Base-by-base conservation (phyloP, 441 rosid species). In the Omphalea diandra region DNA sequence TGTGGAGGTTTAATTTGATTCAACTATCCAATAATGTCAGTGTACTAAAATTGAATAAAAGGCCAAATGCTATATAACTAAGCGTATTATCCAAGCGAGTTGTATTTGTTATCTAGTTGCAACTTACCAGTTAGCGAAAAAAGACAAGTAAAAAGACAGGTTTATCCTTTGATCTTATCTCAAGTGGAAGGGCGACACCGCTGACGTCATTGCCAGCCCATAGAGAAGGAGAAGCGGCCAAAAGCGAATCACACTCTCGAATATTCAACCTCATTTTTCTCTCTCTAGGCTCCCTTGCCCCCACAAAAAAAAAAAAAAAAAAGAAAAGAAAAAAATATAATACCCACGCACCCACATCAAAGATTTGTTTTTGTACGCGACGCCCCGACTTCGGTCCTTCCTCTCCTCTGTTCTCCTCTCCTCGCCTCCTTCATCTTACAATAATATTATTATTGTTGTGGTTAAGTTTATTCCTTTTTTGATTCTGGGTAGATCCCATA, bases 331-430 rank as follows among this genome's bases (percentile, higher is more conserved):
- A 27, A 27, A 11, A 18, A 4, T 26, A 24, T 36, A 50, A n/a
- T 29, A 24, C 52, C 31, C 65, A 46, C 59, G 26, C 77, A 62
- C 67, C 70, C 59, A 27, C 77, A 62, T 69, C 70, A 65, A 85
- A 86, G 91, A 88, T 87, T 88, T 90, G 77, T 79, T 73, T 70
- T 63, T 32, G 75, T 82, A 88, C 79, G 98, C 98, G 98, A 88
- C 97, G 95, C 79, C 83, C 82, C 94, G 98, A 87, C 92, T 73
- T 80, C 69, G 90, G 66, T 63, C 29, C 71, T 64, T 22, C 5
- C 27, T 46, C 1, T 6, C 38, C 8, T 36, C 6, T n/a, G 8
- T 50, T 40, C 44, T 29, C 12, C 29, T 2, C 49, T 63, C 50
- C 53, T 24, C 58, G 55, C 35, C 29, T 27, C 54, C 32, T 24